Conservation (phyloP, 2,329 filamentous ascomycete genomes). For the Mycocentrospora acerina region DNA sequence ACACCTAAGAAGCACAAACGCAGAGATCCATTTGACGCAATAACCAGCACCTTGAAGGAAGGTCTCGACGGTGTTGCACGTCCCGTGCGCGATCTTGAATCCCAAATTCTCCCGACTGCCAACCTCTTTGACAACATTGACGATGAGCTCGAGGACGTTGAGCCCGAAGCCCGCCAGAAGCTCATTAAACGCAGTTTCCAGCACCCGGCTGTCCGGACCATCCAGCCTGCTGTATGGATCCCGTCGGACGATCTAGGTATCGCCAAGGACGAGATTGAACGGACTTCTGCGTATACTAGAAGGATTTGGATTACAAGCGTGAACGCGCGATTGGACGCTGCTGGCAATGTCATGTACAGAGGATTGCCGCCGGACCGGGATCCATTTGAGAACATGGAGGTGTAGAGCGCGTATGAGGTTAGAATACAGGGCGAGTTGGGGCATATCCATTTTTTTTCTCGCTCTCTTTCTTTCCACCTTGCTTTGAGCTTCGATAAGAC, state of each 20-base stretch:
- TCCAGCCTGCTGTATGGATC: conserved; percentile 89
- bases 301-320: conserved; percentile 93
- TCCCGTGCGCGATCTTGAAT: conserved; percentile 39
- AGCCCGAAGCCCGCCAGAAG: conserved; percentile 81
- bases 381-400: conserved; percentile 43
- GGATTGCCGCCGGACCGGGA: conserved; percentile 77
- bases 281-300: conserved; percentile 72
- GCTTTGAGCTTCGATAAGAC: not conserved
- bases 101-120: conserved; percentile 65
- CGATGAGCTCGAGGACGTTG: conserved; percentile 93
- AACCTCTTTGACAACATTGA: conserved; percentile 84
- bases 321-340: conserved; percentile 82
- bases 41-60: conserved; percentile 28
- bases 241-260: conserved; percentile 87
- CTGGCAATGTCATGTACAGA: conserved; percentile 79
- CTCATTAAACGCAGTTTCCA: conserved; percentile 87
- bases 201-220: conserved; percentile 81
- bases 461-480: too few relatives aligned
- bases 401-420: conserved; percentile 14
- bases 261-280: conserved; percentile 83
- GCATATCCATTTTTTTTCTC: not conserved
- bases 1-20: conserved; percentile 22
- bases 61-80: conserved; percentile 32
- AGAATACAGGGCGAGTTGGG: not conserved
- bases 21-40: conserved; percentile 29